Evolutionary conservation across 1,284 basidiomycete species (phyloP), one percentile per base, ranked within the genome.

Genomic region (Sutorius eximius): DNA sequence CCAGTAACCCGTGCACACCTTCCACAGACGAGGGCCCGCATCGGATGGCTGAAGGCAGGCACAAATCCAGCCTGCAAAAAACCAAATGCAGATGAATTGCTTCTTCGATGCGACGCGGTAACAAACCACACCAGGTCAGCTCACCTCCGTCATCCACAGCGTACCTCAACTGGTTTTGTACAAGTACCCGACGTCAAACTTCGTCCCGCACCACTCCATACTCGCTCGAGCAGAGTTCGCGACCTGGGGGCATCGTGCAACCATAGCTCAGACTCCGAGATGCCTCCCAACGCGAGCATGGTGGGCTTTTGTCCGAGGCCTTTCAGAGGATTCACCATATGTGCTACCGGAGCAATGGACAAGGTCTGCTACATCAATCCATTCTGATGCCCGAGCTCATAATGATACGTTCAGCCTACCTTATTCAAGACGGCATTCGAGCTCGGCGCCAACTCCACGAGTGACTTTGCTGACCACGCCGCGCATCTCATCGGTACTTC

Each of bases 141-240:
- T 16, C 32, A 1, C 44, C 18, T 12, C 32, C n/a, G 15, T 11
- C 0, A 5, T 48, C 43, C 32, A n/a, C 27, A 43, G 27, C 36
- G 13, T 41, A n/a, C 16, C 16, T 51, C 13, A 53, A 41, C 47
- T 12, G 4, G 4, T 41, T 18, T 37, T 41, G 6, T n/a, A 22
- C 55, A 89, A 87, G 86, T 90, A 8, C 87, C 88, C 2, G 86
- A 86, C 72, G 88, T 90, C 55, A 89, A 85, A 60, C 78, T 90
- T 57, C 82, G 86, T 20, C 85, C 89, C 7, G 81, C 83, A n/a
- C 77, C 75, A 38, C 70, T 67, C 49, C 59, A 58, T 22, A 51
- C 61, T n/a, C 55, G 54, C 22, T n/a, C 50, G 0, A 20, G 51
- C 0, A 51, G 43, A 37, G 32, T 18, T 12, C 37, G 40, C 12